phyloP scores from a whole-genome alignment of 257 asterid species.

The Haberlea rhodopensis region DNA sequence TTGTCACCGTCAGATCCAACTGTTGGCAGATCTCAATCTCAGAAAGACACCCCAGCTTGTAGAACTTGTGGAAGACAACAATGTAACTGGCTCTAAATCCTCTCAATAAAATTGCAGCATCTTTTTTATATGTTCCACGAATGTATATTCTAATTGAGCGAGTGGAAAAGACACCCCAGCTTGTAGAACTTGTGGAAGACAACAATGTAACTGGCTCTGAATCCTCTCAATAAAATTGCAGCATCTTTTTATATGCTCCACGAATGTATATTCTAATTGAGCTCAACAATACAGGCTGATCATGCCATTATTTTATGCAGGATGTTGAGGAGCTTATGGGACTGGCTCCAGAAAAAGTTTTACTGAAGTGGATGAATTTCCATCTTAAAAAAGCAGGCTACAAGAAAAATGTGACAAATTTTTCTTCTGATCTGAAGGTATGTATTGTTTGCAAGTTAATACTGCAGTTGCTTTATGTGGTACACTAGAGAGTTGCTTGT shows the following conservation, averaged over 20 bases:
- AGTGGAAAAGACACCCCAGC: too few relatives aligned
- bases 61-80: conserved; percentile 93
- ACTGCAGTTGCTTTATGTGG: conserved; percentile 6
- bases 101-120: conserved; percentile 16
- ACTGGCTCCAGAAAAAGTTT: conserved; percentile 91
- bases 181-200: too few relatives aligned
- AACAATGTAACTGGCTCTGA: too few relatives aligned
- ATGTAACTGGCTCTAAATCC: conserved; percentile 39
- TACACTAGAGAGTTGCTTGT: conserved; percentile 18
- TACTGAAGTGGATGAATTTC: conserved; percentile 95
- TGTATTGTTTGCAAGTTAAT: conserved; percentile 15
- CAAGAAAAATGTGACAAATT: conserved; percentile 74
- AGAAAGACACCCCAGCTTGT: conserved; percentile 97
- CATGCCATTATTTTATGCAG: conserved; percentile 48
- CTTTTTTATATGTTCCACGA: conserved; percentile 7
- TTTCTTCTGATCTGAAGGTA: conserved; percentile 93
- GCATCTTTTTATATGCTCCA: too few relatives aligned
- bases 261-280: conserved; percentile 23
- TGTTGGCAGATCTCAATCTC: conserved; percentile 96
- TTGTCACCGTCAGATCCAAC: conserved; percentile 70
- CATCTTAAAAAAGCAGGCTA: conserved; percentile 94
- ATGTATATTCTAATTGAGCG: too few relatives aligned
- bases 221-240: too few relatives aligned
- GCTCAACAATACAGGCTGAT: conserved; percentile 32
- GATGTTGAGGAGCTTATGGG: conserved; percentile 97